phyloP scores from a whole-genome alignment of 331 rosid species.

The Cydonia oblonga region DNA sequence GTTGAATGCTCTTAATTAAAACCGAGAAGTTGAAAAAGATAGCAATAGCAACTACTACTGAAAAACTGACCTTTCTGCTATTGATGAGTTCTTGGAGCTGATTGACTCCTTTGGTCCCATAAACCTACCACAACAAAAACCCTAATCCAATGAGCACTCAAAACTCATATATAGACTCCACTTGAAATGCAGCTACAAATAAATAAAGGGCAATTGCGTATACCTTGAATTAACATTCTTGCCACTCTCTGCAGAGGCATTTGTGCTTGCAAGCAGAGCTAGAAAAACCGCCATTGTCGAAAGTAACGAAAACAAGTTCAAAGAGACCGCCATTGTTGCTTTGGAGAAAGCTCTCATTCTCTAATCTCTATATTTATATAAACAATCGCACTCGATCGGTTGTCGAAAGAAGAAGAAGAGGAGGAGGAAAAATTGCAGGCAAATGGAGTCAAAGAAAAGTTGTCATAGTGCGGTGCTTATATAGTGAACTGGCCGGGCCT shows the following conservation, averaged over 20 bases:
- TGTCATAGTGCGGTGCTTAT: slow-evolving; percentile 21
- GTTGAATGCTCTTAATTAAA: not conserved
- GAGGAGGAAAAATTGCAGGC: not conserved
- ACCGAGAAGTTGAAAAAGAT: not conserved
- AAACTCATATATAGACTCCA: not conserved
- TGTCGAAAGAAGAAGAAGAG: not conserved
- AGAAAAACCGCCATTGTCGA: slow-evolving; percentile 16
- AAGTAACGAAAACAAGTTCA: slow-evolving; percentile 8
- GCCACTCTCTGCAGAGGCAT: slow-evolving; percentile 12
- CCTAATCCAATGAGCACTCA: not conserved
- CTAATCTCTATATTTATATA: not conserved
- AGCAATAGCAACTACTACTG: not conserved
- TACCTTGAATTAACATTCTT: slow-evolving; percentile 38
- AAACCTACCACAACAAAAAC: slow-evolving; percentile 17
- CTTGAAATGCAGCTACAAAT: not conserved
- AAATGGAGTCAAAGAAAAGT: slow-evolving; percentile 25
- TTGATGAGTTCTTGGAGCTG: slow-evolving; percentile 52
- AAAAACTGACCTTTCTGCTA: slow-evolving; percentile 55
- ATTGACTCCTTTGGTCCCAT: slow-evolving; percentile 25
- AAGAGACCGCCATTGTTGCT: slow-evolving; percentile 41
- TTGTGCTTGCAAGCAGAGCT: slow-evolving; percentile 16
- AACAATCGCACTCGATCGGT: not conserved
- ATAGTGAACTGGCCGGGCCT: slow-evolving; percentile 21
- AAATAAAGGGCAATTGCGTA: not conserved
- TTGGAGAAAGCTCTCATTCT: not conserved